Base-by-base conservation (phyloP, 2,329 filamentous ascomycete genomes). In the Pseudogymnoascus sp. region DNA sequence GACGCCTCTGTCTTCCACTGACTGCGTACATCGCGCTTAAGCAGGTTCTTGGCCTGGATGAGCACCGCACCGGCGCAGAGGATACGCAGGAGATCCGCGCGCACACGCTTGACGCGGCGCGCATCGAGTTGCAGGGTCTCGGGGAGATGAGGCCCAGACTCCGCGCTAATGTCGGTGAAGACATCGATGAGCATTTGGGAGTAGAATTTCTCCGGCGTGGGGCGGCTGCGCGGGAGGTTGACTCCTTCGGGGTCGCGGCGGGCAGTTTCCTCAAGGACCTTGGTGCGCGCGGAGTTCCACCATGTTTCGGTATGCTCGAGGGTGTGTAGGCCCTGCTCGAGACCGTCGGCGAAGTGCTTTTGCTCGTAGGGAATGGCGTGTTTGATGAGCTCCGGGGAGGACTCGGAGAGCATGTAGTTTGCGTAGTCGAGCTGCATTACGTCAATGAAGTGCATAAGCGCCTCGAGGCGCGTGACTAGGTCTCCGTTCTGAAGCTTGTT, bases 401-500 rank as follows among this genome's bases (percentile, higher is more conserved):
- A 86, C 29, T 88, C 83, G 73, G 87, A 85, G 60, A 95, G 78
- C 69, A 93, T 80, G 71, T 91, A 93, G 72, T 95, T 95, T 65
- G 89, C 88, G 70, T 93, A 92, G 70, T 95, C 90, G 64, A 91
- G 85, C 23, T 89, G 84, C 77, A 93, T 87, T 37, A 88, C 78
- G 70, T 95, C 88, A 63, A 93, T 89, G 68, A 91, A 88, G 31
- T 86, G 83, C 62, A 91, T 83, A 1, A 95, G 79, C 13, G 88
- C 87, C 75, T 91, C 88, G 0, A 93, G 82, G 66, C 90, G 87
- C 70, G 90, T 87, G 15, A 92, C 88, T 70, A 92, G 84, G 71
- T 87, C 82, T 3, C 86, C 84, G 21, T 81, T 78, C 56, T 75
- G 75, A 7, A 87, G 77, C 67, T 85, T 83, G 65, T 87, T 84